phyloP scores from a whole-genome alignment of 495 filamentous ascomycete species.

The Penicillium salamii region DNA sequence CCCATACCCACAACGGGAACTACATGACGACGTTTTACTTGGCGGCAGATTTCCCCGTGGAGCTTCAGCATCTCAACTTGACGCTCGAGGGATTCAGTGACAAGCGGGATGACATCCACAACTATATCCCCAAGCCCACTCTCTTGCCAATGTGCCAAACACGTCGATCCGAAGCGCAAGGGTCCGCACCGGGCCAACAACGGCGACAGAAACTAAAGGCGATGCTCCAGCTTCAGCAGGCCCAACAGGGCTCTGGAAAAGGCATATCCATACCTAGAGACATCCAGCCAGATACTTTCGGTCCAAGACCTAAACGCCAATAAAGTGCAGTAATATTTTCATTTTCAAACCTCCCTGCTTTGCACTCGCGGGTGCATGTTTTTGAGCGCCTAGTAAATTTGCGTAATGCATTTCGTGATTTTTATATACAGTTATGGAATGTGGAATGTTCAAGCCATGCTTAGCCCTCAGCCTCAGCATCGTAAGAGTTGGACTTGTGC shows the following conservation, averaged over 20 bases:
- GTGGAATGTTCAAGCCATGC: neutral
- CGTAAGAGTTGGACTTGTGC: conserved; percentile 88
- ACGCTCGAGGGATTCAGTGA: conserved; percentile 66
- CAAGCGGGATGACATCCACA: conserved; percentile 45
- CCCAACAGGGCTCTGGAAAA: too few species aligned
- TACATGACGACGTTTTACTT: conserved; percentile 63
- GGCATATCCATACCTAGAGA: too few species aligned
- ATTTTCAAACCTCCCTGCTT: too few species aligned
- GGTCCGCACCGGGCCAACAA: too few species aligned
- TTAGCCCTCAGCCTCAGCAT: conserved; percentile 64
- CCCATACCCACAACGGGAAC: conserved; percentile 64
- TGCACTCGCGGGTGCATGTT: too few species aligned
- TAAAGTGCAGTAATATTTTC: too few species aligned
- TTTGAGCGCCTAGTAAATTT: neutral
- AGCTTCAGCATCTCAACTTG: conserved; percentile 59
- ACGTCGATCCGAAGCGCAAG: too few species aligned
- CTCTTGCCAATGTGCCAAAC: conserved; percentile 52
- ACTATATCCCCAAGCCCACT: conserved; percentile 14
- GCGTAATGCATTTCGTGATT: neutral
- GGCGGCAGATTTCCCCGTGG: conserved; percentile 47
- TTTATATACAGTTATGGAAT: conserved; percentile 9
- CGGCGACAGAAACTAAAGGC: too few species aligned
- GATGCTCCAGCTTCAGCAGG: too few species aligned
- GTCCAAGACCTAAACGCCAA: too few species aligned
- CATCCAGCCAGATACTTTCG: too few species aligned